phyloP scores from a whole-genome alignment of 2,329 filamentous ascomycete genomes.

The Pseudogymnoascus sp. region DNA sequence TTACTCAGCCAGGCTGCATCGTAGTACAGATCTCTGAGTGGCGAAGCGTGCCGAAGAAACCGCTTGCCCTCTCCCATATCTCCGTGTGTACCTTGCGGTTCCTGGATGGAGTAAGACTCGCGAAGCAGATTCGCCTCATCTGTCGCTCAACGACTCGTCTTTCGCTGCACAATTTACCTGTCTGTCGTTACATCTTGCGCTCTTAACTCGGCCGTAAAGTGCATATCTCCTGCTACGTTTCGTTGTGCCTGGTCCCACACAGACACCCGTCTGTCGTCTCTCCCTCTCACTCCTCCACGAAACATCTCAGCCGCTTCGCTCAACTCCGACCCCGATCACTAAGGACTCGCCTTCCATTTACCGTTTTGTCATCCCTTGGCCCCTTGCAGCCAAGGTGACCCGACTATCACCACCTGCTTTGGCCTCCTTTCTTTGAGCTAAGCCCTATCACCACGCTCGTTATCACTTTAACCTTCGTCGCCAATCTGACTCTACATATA shows the following conservation, averaged over 20 bases:
- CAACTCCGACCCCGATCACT: slow-evolving; percentile 7
- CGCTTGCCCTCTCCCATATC: background rate
- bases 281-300: background rate
- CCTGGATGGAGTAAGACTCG: background rate
- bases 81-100: background rate
- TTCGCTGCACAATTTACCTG: background rate
- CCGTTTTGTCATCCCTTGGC: background rate
- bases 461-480: background rate
- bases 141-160: background rate
- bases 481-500: slow-evolving; percentile 4
- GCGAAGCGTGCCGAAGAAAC: background rate
- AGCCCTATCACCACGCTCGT: slow-evolving; percentile 8
- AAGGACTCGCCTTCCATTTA: background rate
- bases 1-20: background rate
- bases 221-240: background rate
- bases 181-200: slow-evolving; percentile 9
- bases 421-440: background rate
- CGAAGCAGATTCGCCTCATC: background rate
- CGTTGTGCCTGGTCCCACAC: background rate
- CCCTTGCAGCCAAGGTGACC: background rate
- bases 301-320: background rate
- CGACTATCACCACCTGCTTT: background rate
- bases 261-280: background rate
- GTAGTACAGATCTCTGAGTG: background rate
- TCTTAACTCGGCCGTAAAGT: background rate